Conservation (phyloP, 1,284 basidiomycete genomes). For the Rhodotorula sp. region DNA sequence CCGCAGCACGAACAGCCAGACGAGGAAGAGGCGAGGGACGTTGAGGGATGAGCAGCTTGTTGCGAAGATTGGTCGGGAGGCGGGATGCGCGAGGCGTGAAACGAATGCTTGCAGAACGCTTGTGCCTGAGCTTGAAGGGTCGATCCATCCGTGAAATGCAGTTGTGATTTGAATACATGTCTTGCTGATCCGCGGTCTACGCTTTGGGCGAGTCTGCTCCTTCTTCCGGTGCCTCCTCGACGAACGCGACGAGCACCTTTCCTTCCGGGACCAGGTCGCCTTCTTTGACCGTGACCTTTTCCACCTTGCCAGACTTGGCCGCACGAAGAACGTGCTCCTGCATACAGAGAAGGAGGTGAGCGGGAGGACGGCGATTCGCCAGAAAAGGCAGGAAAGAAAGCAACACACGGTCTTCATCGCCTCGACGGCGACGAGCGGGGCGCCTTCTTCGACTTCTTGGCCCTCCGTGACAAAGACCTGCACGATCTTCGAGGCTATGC, state of each 20-base stretch:
- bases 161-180: background rate
- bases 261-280: slow-evolving; percentile 84
- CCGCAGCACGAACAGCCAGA: too few species aligned
- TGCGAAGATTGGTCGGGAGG: too few species aligned
- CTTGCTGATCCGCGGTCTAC: background rate
- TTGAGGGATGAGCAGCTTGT: too few species aligned
- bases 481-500: slow-evolving; percentile 43
- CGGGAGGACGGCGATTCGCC: background rate
- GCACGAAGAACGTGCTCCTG: slow-evolving; percentile 47
- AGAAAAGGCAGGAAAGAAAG: background rate
- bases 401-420: slow-evolving; percentile 42
- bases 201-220: background rate
- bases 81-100: too few species aligned
- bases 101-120: background rate
- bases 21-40: too few species aligned
- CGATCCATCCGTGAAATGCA: background rate
- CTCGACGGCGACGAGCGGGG: slow-evolving; percentile 49
- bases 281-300: slow-evolving; percentile 33
- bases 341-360: background rate
- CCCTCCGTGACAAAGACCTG: slow-evolving; percentile 47
- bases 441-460: slow-evolving; percentile 45
- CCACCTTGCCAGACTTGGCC: slow-evolving; percentile 43
- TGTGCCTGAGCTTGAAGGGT: background rate
- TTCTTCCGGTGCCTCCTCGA: slow-evolving; percentile 7
- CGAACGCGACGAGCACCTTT: slow-evolving; percentile 78